Evolutionary conservation across 805 yeast species (phyloP).

Genomic region (Metschnikowia hibisci): DNA sequence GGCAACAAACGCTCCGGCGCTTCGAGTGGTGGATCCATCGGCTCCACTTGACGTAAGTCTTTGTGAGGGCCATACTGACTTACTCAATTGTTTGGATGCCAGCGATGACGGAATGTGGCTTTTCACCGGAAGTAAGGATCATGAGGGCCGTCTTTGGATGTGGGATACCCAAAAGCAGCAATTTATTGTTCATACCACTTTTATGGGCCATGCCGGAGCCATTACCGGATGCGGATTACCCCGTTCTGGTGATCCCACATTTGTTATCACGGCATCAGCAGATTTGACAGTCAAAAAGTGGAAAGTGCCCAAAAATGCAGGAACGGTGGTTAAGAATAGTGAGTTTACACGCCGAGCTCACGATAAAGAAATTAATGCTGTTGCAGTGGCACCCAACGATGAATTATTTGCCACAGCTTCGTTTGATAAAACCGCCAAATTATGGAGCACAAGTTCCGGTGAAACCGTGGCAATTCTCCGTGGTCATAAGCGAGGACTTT

Average conservation of each 20-base stretch:
- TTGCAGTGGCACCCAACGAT: slow-evolving; percentile 90
- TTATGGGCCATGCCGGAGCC: slow-evolving; percentile 83
- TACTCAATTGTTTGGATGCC: slow-evolving; percentile 75
- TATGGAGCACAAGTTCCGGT: slow-evolving; percentile 86
- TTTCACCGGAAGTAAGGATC: slow-evolving; percentile 88
- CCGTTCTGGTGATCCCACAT: slow-evolving; percentile 54
- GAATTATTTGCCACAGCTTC: slow-evolving; percentile 88
- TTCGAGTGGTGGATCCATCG: slow-evolving; percentile 68
- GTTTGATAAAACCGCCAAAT: slow-evolving; percentile 85
- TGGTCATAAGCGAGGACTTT: slow-evolving; percentile 92
- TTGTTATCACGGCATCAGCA: slow-evolving; percentile 75
- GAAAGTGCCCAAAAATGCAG: slow-evolving; percentile 56
- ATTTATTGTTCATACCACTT: slow-evolving; percentile 52
- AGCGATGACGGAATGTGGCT: slow-evolving; percentile 84
- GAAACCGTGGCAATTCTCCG: slow-evolving; percentile 79
- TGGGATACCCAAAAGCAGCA: slow-evolving; percentile 41
- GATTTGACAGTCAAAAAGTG: slow-evolving; percentile 86
- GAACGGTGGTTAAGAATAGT: slow-evolving; percentile 49
- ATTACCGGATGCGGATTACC: slow-evolving; percentile 81
- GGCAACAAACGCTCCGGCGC: slow-evolving; percentile 90
- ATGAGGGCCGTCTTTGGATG: slow-evolving; percentile 79
- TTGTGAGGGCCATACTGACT: slow-evolving; percentile 79
- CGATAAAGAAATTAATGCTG: slow-evolving; percentile 89
- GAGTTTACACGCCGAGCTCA: slow-evolving; percentile 94
- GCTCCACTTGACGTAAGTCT: slow-evolving; percentile 58